phyloP scores from a whole-genome alignment of 148 eudicot species.

The Silene conica region DNA sequence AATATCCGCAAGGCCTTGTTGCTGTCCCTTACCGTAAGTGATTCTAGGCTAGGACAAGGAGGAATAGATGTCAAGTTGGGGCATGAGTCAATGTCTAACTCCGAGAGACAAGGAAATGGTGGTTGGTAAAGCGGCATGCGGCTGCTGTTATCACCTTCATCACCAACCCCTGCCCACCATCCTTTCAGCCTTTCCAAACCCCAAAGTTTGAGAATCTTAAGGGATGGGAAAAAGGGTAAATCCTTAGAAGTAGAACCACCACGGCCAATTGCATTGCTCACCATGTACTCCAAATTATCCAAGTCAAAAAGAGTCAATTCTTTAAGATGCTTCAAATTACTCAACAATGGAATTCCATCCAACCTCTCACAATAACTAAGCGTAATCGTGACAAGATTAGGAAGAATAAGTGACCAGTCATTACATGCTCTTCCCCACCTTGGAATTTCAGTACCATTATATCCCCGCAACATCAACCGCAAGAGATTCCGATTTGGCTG shows the following conservation, averaged over 20 bases:
- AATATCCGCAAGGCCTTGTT: background rate
- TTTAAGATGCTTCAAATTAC: constrained; percentile 12
- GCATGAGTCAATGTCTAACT: background rate
- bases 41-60: constrained; percentile 13
- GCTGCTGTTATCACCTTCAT: background rate
- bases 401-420: constrained; percentile 6
- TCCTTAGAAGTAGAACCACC: background rate
- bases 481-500: too few species aligned
- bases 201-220: background rate
- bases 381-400: constrained; percentile 1
- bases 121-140: background rate
- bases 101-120: constrained; percentile 6
- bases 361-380: background rate
- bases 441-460: constrained; percentile 9
- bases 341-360: constrained; percentile 5
- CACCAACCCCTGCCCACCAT: constrained; percentile 18
- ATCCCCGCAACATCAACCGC: background rate
- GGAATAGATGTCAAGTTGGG: constrained; percentile 11
- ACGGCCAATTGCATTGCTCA: background rate
- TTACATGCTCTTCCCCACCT: background rate
- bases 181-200: constrained; percentile 11
- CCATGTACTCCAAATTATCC: constrained; percentile 18
- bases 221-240: constrained; percentile 13
- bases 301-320: background rate
- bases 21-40: background rate